These are phyloP conservation scores for Cladosporium sp. DNA, from an alignment of 2,329 filamentous ascomycete genomes.

Conservation along the genomic window DNA sequence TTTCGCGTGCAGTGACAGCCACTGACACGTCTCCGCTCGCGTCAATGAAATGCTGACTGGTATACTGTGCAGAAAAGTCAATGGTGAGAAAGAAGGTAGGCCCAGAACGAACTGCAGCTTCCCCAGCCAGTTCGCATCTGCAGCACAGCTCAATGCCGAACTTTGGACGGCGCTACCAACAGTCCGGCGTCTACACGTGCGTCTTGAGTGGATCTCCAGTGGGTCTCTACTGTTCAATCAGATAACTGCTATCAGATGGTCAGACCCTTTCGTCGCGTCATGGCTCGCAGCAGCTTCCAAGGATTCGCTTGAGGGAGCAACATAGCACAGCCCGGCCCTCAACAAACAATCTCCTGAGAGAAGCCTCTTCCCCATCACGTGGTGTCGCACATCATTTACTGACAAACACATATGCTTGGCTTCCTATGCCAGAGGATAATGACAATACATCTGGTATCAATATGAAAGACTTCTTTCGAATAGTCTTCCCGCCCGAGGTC, in stretches of 20 bases:
- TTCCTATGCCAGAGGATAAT: neutral
- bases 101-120: neutral
- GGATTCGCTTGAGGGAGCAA: neutral
- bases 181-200: conserved; percentile 2
- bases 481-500: neutral
- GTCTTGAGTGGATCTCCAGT: neutral
- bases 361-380: neutral
- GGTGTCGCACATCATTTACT: neutral
- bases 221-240: conserved; percentile 1
- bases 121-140: conserved; percentile 3
- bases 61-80: neutral
- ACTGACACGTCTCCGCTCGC: neutral
- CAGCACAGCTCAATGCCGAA: neutral
- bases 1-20: neutral
- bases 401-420: neutral
- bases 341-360: neutral
- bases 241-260: conserved; percentile 11
- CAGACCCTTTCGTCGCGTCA: neutral
- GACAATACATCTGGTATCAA: neutral
- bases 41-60: neutral
- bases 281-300: neutral
- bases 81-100: neutral
- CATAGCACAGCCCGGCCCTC: neutral
- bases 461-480: neutral
- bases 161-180: neutral